These are phyloP conservation scores for Blastocystis sp. DNA, from an alignment of 352 stramenopile species.

Conservation along the genomic window DNA sequence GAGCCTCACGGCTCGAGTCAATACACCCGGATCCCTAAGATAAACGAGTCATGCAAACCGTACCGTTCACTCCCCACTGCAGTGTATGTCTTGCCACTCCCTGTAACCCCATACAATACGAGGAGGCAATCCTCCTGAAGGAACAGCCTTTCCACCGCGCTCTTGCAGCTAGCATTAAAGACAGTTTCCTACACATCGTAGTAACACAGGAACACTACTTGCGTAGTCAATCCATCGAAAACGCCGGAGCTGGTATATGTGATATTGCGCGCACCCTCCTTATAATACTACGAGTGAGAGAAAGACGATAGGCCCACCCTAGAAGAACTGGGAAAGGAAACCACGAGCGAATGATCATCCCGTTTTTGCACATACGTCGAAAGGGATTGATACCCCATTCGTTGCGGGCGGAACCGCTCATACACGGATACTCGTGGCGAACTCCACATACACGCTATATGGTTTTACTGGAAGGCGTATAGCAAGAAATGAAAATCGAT, in stretches of 20 bases:
- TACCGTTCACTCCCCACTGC: constrained; percentile 33
- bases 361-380: constrained; percentile 18
- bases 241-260: constrained; percentile 18
- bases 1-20: constrained; percentile 1
- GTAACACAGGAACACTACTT: neutral
- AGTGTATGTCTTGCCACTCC: constrained; percentile 33
- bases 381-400: neutral
- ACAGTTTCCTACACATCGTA: neutral
- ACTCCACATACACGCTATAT: neutral
- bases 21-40: constrained; percentile 25
- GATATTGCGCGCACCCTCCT: neutral
- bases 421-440: neutral
- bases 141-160: constrained; percentile 9
- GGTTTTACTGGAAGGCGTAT: too few relatives aligned
- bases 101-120: constrained; percentile 29
- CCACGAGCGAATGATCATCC: neutral
- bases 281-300: constrained; percentile 40
- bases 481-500: too few relatives aligned
- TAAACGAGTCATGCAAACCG: neutral
- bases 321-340: constrained; percentile 39
- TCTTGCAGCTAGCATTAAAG: neutral
- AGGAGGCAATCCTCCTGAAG: constrained; percentile 15
- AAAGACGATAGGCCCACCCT: neutral
- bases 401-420: constrained; percentile 45
- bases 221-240: constrained; percentile 31